Evolutionary conservation across 2,329 filamentous ascomycete genomes (phyloP).

Genomic region (Pseudomassariella vexata): DNA sequence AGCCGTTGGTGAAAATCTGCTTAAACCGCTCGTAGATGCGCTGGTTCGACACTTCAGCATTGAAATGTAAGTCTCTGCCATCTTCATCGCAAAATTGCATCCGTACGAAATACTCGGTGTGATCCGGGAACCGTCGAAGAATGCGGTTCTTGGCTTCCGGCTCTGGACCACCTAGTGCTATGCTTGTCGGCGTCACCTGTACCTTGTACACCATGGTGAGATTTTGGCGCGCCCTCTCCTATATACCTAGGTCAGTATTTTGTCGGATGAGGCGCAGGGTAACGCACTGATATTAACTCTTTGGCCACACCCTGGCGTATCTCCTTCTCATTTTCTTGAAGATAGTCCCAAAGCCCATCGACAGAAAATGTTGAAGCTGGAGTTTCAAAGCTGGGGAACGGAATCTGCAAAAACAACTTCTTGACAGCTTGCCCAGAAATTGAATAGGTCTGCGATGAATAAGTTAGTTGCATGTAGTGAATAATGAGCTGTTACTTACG

Average conservation of each 20-base stretch:
- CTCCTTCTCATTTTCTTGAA: slow-evolving; percentile 36
- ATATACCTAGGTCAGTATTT: too few species aligned
- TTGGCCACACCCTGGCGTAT: slow-evolving; percentile 20
- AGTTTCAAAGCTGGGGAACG: slow-evolving; percentile 45
- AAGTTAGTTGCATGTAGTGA: slow-evolving; percentile 16
- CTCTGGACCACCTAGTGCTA: slow-evolving; percentile 55
- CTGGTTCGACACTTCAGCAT: slow-evolving; percentile 41
- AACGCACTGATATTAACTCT: slow-evolving; percentile 15
- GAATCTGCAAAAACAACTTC: slow-evolving; percentile 44
- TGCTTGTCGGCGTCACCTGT: slow-evolving; percentile 53
- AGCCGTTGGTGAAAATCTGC: slow-evolving; percentile 48
- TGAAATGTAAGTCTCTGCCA: slow-evolving; percentile 56
- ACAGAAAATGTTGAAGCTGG: slow-evolving; percentile 34
- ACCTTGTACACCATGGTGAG: slow-evolving; percentile 49
- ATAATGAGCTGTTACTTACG: too few species aligned
- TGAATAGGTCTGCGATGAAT: slow-evolving; percentile 20
- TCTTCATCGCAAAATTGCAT: slow-evolving; percentile 73
- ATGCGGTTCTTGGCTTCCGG: slow-evolving; percentile 66
- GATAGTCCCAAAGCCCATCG: slow-evolving; percentile 20
- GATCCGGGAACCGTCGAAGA: slow-evolving; percentile 56
- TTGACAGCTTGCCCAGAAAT: slow-evolving; percentile 50
- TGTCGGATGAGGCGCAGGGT: too few species aligned
- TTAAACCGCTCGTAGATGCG: slow-evolving; percentile 56
- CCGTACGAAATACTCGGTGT: slow-evolving; percentile 60
- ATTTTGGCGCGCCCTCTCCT: slow-evolving; percentile 27